Base-by-base conservation (phyloP, 2,329 filamentous ascomycete species). In the Clarireedia homoeocarpa region DNA sequence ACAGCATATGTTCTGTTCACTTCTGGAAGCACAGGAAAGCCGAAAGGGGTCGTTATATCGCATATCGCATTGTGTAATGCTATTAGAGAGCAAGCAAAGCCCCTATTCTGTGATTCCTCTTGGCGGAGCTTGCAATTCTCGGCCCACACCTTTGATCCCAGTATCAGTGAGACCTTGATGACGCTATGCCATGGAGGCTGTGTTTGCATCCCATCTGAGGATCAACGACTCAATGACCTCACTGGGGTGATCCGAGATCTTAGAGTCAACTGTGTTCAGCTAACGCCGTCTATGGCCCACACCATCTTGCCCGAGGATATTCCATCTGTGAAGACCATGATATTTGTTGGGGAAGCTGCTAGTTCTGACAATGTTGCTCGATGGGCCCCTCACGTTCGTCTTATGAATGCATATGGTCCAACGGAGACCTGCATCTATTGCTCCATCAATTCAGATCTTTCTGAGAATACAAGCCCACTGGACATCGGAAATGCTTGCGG, bases 351-450 rank as follows among this genome's bases (percentile, higher is more conserved):
- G n/a, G 64, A 66, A 49, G 53, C 59, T 51, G 69, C 74, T 67
- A 71, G 69, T 20, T 65, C 66, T 44, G 67, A 64, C 14, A 68
- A 72, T 59, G 62, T 73, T 51, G 64, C 65, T 48, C 23, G 27
- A 6, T 75, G 73, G 72, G 70, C 69, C 9, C n/a, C 59, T 57
- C 40, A 63, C 24, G 69, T 65, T 59, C 66, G 71, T 17, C 65
- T 74, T 36, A 61, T 73, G 54, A 74, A 74, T 63, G 71, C 65
- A 0, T 76, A 74, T 59, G 74, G 74, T 0, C 74, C 74, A 5
- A 54, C 46, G 46, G 46, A 48, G 17, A 34, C 23, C 4, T 27
- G 24, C 23, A 48, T 48, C 14, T 48, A 34, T 5, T 42, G 39
- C n/a, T 42, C 39, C 2, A n/a, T 42, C n/a, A 42, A 42, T 6